These are phyloP conservation scores for Pythium sukuiense DNA, from an alignment of 352 stramenopile species.

Conservation along the genomic window DNA sequence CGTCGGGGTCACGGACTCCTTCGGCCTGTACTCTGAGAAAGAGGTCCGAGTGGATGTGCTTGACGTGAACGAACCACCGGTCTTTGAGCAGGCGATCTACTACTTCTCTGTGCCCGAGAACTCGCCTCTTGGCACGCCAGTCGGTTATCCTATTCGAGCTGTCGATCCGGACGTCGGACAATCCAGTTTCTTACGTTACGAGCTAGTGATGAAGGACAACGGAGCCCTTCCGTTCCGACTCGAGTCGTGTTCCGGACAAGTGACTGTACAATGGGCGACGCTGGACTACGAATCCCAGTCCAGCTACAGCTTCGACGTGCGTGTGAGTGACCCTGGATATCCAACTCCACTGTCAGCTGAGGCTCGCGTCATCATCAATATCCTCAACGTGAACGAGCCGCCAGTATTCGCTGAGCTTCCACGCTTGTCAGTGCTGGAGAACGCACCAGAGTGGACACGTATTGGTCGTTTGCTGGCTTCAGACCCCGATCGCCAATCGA, in stretches of 20 bases:
- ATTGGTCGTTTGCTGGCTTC: conserved; percentile 41
- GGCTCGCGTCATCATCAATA: conserved; percentile 31
- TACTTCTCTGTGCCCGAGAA: conserved; percentile 47
- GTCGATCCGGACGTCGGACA: conserved; percentile 49
- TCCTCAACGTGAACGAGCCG: conserved; percentile 55
- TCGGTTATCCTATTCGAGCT: conserved; percentile 52
- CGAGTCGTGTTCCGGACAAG: conserved; percentile 52
- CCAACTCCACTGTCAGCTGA: conserved; percentile 32
- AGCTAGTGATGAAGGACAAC: conserved; percentile 40
- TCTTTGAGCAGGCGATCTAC: conserved; percentile 41
- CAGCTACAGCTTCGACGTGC: conserved; percentile 42
- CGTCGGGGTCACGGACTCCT: conserved; percentile 36
- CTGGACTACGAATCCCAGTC: conserved; percentile 51
- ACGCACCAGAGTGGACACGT: conserved; percentile 24
- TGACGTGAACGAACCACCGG: conserved; percentile 56
- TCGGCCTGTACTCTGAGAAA: conserved; percentile 36
- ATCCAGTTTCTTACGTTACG: conserved; percentile 46
- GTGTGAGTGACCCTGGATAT: conserved; percentile 45
- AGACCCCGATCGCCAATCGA: conserved; percentile 33
- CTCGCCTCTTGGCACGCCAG: conserved; percentile 27
- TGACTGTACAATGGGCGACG: conserved; percentile 43
- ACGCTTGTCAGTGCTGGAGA: conserved; percentile 41
- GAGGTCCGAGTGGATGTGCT: conserved; percentile 44
- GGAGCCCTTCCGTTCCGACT: conserved; percentile 45
- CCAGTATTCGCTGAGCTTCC: conserved; percentile 36